A percentile compares a stretch with the other conserved stretches of the same genome.
Conservation (phyloP, 805 yeast genomes). For the Scheffersomyces spartinae region DNA sequence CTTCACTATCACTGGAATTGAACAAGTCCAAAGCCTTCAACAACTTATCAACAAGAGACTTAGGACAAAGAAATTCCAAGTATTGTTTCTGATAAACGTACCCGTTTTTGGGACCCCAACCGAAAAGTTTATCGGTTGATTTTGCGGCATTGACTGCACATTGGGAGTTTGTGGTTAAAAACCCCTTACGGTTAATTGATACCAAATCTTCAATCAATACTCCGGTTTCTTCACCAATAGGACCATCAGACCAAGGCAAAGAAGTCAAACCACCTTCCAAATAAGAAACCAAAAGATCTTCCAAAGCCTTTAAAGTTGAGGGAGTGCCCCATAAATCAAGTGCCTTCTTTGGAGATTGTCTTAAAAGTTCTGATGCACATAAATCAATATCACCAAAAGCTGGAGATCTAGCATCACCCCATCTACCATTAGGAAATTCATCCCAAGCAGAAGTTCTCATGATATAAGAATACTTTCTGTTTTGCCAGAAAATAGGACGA, state of each 20-base stretch:
- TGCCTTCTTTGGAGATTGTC: constrained; percentile 75
- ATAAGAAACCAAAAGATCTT: constrained; percentile 55
- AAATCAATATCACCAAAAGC: constrained; percentile 88
- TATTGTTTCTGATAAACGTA: constrained; percentile 93
- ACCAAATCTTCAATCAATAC: constrained; percentile 49
- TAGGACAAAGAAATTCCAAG: constrained; percentile 73
- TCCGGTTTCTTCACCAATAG: constrained; percentile 65
- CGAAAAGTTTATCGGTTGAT: constrained; percentile 61
- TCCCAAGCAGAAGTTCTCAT: constrained; percentile 92
- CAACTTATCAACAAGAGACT: constrained; percentile 28
- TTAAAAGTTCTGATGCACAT: constrained; percentile 65
- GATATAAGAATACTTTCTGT: constrained; percentile 81
- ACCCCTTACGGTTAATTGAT: constrained; percentile 52
- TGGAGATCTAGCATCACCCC: constrained; percentile 97
- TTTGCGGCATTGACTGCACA: constrained; percentile 77
- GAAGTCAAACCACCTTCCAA: constrained; percentile 59
- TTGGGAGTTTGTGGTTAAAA: constrained; percentile 84
- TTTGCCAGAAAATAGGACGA: constrained; percentile 94
- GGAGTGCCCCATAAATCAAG: constrained; percentile 87
- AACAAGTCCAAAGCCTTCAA: constrained; percentile 30
- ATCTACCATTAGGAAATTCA: constrained; percentile 96
- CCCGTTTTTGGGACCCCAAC: constrained; percentile 95
- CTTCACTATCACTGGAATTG: constrained; percentile 27
- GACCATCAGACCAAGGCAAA: constrained; percentile 94
- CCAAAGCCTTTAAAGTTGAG: constrained; percentile 41